These are phyloP conservation scores for Penicillium paxilli DNA, from an alignment of 495 filamentous ascomycete genomes.

Conservation along the genomic window DNA sequence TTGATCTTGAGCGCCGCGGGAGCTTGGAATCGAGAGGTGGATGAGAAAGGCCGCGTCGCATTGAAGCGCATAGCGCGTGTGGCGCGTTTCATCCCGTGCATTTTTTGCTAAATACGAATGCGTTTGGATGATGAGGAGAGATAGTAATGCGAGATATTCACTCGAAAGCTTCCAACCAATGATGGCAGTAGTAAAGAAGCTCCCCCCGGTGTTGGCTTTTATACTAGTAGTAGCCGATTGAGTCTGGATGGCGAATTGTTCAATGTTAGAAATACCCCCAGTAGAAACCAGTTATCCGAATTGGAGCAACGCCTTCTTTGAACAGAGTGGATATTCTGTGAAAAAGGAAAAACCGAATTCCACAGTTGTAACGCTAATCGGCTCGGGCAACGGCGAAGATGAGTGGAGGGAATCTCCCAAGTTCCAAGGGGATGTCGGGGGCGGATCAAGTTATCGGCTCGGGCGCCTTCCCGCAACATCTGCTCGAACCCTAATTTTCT, in stretches of 20 bases:
- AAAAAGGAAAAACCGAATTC: neutral
- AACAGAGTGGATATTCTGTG: constrained; percentile 1
- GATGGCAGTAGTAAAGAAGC: no score
- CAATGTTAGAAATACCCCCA: no score
- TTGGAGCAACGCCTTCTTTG: constrained; percentile 9
- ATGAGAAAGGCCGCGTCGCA: constrained; percentile 15
- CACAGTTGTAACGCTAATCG: neutral
- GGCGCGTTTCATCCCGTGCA: constrained; percentile 5
- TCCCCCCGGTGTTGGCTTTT: no score
- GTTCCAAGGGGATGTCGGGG: no score
- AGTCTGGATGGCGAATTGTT: no score
- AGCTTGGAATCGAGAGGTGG: constrained; percentile 11
- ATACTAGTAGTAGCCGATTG: no score
- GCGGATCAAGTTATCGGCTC: neutral
- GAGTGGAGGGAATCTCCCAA: no score
- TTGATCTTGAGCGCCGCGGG: constrained; percentile 34
- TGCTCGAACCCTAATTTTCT: constrained; percentile 9
- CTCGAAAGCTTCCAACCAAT: no score
- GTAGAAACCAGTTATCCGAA: no score
- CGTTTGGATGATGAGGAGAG: no score
- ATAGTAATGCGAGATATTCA: no score
- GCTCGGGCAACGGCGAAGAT: neutral
- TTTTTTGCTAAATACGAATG: neutral
- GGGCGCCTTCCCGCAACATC: constrained; percentile 24
- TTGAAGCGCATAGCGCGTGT: constrained; percentile 10